Evolutionary conservation across 352 stramenopile genomes (phyloP), one percentile per base, ranked within the genome.

Genomic region (Pythium biforme): DNA sequence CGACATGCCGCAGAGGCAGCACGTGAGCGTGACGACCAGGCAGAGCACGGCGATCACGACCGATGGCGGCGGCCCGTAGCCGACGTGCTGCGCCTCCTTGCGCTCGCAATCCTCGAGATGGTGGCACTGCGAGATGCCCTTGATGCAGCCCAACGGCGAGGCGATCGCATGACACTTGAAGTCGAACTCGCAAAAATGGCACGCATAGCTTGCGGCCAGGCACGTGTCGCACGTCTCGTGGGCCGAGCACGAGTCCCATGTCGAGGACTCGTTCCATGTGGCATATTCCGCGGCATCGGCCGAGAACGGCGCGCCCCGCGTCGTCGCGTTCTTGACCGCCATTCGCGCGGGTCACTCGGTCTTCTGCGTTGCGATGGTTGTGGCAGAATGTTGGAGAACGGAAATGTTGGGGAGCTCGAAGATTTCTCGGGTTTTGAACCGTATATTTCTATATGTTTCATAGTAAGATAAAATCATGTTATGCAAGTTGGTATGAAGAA

Each of bases 11-110:
- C 84, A 92, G 22, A 86, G 70, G 64, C 86, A 95, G 76, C 83
- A 93, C 23, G 83, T 87, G n/a, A 93, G 56, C 60, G 81, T 92
- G 29, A 90, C 79, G 46, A 95, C 76, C 1, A 95, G 68, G 55
- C 81, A 92, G 22, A 95, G 70, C 62, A 95, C 86, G 3, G 82
- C 83, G 51, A 95, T 88, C 9, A 95, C 86, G 17, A 95, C 86
- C 0, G 83, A 90, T 17, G 80, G 76, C 9, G 86, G 86, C 6
- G 86, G 86, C 0, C 86, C 84, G 43, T 94, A 95, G 58, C 86
- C 86, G 34, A 95, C 83, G 25, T 87, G 69, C 68, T 95, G 79
- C 23, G 86, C 81, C n/a, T 82, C 55, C 10, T 60, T 15, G n/a
- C 86, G 80, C 65, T 91, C 73, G 60, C 86, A 95, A 52, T 95